Conservation (phyloP, 805 yeast species). For the Hanseniaspora osmophila region DNA sequence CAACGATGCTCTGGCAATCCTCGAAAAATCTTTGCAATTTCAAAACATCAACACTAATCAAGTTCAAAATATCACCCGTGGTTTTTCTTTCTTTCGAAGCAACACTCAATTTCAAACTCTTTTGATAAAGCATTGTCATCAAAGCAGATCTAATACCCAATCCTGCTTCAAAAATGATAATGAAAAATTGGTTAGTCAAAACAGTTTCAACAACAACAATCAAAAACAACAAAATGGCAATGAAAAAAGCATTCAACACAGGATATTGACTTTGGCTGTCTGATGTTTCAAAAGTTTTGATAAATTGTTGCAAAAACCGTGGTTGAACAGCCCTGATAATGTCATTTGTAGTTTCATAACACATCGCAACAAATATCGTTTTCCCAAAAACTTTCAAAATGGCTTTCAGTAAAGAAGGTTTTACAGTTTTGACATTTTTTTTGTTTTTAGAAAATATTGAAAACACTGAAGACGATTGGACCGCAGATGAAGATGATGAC, state of each 20-base stretch:
- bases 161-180: slow-evolving; percentile 44
- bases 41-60: slow-evolving; percentile 63
- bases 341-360: slow-evolving; percentile 27
- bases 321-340: slow-evolving; percentile 36
- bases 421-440: slow-evolving; percentile 2
- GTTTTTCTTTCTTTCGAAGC: slow-evolving; percentile 45
- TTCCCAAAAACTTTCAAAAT: slow-evolving; percentile 26
- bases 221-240: slow-evolving; percentile 50
- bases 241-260: slow-evolving; percentile 42
- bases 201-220: slow-evolving; percentile 48
- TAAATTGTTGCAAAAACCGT: slow-evolving; percentile 37
- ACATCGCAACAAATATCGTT: slow-evolving; percentile 23
- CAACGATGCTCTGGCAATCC: slow-evolving; percentile 38
- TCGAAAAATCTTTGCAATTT: slow-evolving; percentile 47
- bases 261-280: slow-evolving; percentile 24
- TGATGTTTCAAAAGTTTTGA: slow-evolving; percentile 27
- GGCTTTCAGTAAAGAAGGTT: slow-evolving; percentile 22
- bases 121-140: slow-evolving; percentile 53
- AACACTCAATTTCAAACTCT: slow-evolving; percentile 54
- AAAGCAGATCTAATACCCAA: slow-evolving; percentile 52
- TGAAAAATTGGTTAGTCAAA: slow-evolving; percentile 54
- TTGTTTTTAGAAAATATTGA: neutral
- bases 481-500: no score
- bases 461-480: no score
- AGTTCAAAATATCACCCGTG: slow-evolving; percentile 69